A percentile compares a stretch with the other conserved stretches of the same genome.
phyloP scores from a whole-genome alignment of 805 yeast species.

The Kuraishia hungarica region DNA sequence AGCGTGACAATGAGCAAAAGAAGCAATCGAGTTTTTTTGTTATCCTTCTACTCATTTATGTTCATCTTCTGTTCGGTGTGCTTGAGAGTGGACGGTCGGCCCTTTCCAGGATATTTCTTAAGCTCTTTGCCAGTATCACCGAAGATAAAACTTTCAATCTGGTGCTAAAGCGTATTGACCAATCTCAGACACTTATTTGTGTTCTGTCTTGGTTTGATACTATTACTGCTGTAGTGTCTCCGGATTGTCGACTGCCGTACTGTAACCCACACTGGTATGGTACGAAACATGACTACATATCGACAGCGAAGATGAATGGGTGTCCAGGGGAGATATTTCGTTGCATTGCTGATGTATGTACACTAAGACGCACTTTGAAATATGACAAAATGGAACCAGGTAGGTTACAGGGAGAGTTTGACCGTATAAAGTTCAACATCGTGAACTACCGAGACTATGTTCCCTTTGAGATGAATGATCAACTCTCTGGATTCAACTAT shows the following conservation, averaged over 20 bases:
- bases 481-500: background rate
- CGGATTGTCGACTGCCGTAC: conserved; percentile 47
- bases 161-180: conserved; percentile 36
- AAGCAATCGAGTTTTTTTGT: conserved; percentile 35
- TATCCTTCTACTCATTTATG: conserved; percentile 42
- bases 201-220: conserved; percentile 58
- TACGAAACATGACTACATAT: conserved; percentile 27
- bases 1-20: conserved; percentile 24
- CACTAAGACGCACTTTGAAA: conserved; percentile 20
- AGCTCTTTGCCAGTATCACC: conserved; percentile 41
- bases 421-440: conserved; percentile 24
- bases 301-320: conserved; percentile 48
- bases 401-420: conserved; percentile 14
- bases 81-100: conserved; percentile 48
- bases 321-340: conserved; percentile 51
- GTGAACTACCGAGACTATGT: conserved; percentile 41
- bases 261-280: conserved; percentile 50
- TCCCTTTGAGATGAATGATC: conserved; percentile 11
- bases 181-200: conserved; percentile 37
- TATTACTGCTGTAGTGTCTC: conserved; percentile 44
- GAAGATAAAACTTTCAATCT: conserved; percentile 32
- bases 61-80: conserved; percentile 44
- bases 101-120: conserved; percentile 37
- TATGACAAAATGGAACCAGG: conserved; percentile 6
- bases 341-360: conserved; percentile 36